Evolutionary conservation across 495 filamentous ascomycete species (phyloP).

Genomic region (Lichenothelia convexa): DNA sequence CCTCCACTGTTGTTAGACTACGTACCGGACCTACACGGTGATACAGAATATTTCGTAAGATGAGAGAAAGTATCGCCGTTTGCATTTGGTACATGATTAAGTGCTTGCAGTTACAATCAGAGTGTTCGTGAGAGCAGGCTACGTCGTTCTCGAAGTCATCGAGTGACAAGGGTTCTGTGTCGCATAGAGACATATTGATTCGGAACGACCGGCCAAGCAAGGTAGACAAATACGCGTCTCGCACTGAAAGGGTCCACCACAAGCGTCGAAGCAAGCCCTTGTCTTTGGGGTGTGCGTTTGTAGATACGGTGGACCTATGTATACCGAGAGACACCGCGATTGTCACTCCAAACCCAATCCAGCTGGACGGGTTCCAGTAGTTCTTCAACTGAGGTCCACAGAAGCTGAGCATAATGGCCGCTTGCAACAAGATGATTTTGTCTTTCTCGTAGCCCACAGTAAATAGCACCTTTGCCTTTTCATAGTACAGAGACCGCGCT

Average conservation of each 20-base stretch:
- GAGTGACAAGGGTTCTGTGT: slow-evolving; percentile 2
- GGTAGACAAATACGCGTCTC: slow-evolving; percentile 4
- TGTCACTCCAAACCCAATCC: slow-evolving; percentile 3
- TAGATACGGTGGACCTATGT: neutral
- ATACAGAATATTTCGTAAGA: slow-evolving; percentile 4
- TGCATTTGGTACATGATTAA: slow-evolving; percentile 3
- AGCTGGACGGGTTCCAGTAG: slow-evolving; percentile 5
- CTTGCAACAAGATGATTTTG: slow-evolving; percentile 3
- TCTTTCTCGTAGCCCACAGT: slow-evolving; percentile 4
- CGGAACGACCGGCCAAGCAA: slow-evolving; percentile 4
- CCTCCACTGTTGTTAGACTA: neutral
- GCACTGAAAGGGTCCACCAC: slow-evolving; percentile 4
- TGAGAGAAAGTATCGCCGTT: slow-evolving; percentile 2
- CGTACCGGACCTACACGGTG: slow-evolving; percentile 1
- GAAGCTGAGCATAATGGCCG: slow-evolving; percentile 4
- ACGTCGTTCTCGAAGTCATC: slow-evolving; percentile 3
- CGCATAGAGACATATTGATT: slow-evolving; percentile 3
- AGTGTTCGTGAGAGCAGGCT: neutral
- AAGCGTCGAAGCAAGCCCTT: slow-evolving; percentile 1
- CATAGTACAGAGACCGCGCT: slow-evolving; percentile 1
- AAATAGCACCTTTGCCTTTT: slow-evolving; percentile 4
- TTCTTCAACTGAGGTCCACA: slow-evolving; percentile 1
- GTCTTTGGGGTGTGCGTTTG: slow-evolving; percentile 3
- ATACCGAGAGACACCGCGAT: slow-evolving; percentile 6
- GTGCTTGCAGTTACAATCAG: neutral